Conservation (phyloP, 768 basidiomycete species). For the Ephemerocybe angulata region DNA sequence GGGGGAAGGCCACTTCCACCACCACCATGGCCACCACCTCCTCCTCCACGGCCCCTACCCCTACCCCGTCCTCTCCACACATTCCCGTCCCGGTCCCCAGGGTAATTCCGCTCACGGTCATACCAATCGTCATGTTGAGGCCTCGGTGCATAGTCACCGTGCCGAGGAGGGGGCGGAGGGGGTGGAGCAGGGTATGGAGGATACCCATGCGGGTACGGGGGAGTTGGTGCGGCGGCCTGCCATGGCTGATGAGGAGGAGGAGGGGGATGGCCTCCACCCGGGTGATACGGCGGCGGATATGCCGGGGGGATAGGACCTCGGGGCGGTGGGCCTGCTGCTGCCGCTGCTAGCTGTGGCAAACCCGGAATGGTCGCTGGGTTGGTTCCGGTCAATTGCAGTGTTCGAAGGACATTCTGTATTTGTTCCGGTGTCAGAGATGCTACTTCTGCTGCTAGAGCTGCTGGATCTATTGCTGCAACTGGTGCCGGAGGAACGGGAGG, state of each 20-base stretch:
- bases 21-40: conserved; percentile 30
- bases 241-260: conserved; percentile 10
- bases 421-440: conserved; percentile 75
- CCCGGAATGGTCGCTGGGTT: conserved; percentile 27
- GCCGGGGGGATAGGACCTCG: conserved; percentile 6
- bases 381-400: conserved; percentile 31
- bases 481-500: conserved; percentile 10
- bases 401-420: conserved; percentile 62
- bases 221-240: neutral
- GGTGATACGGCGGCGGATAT: conserved; percentile 16
- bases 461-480: conserved; percentile 25
- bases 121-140: conserved; percentile 10
- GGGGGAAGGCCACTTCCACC: conserved; percentile 24
- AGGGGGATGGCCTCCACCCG: conserved; percentile 1
- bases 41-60: conserved; percentile 32
- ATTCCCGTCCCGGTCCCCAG: conserved; percentile 33
- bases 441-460: conserved; percentile 65
- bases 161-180: conserved; percentile 5
- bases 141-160: conserved; percentile 4
- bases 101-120: conserved; percentile 22
- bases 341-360: too few relatives aligned
- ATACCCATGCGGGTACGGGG: conserved; percentile 11
- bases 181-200: conserved; percentile 8
- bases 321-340: conserved; percentile 11
- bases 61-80: conserved; percentile 32